phyloP scores from a whole-genome alignment of 305 asterid species.

The Solanum aculeatissimum region DNA sequence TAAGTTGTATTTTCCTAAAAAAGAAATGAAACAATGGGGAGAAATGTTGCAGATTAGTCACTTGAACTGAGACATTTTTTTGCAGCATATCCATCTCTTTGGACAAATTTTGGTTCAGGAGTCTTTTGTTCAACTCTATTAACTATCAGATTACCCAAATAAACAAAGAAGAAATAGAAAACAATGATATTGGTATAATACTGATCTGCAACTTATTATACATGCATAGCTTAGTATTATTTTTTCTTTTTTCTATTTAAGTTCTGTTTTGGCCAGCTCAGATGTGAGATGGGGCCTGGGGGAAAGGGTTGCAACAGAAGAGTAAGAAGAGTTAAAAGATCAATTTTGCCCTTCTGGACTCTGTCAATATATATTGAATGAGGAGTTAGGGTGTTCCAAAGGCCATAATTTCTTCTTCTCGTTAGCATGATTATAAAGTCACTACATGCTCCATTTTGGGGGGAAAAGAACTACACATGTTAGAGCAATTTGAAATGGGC shows the following conservation, averaged over 20 bases:
- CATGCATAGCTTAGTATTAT: not conserved
- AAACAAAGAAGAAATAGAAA: not conserved
- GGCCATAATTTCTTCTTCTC: not conserved
- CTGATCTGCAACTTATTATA: not conserved
- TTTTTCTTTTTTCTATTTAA: not conserved
- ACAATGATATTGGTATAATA: not conserved
- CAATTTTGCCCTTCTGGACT: not conserved
- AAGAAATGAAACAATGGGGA: not conserved
- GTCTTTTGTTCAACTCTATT: not conserved
- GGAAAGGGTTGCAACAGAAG: not conserved
- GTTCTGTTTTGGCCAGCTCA: not conserved
- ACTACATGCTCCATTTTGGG: not conserved
- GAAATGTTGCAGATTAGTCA: not conserved
- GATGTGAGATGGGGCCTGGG: not conserved
- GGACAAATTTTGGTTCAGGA: not conserved
- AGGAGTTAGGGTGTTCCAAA: not conserved
- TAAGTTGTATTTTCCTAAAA: not conserved
- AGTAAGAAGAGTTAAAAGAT: not conserved
- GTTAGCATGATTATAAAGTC: not conserved
- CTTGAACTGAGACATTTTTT: not conserved
- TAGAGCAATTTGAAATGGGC: not conserved
- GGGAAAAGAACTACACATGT: not conserved
- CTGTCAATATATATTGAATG: not conserved
- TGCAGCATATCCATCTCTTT: not conserved
- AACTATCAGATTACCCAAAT: not conserved